Evolutionary conservation across 2,329 filamentous ascomycete genomes (phyloP), one percentile per base, ranked within the genome.

Genomic region (Neoscytalidium dimidiatum): DNA sequence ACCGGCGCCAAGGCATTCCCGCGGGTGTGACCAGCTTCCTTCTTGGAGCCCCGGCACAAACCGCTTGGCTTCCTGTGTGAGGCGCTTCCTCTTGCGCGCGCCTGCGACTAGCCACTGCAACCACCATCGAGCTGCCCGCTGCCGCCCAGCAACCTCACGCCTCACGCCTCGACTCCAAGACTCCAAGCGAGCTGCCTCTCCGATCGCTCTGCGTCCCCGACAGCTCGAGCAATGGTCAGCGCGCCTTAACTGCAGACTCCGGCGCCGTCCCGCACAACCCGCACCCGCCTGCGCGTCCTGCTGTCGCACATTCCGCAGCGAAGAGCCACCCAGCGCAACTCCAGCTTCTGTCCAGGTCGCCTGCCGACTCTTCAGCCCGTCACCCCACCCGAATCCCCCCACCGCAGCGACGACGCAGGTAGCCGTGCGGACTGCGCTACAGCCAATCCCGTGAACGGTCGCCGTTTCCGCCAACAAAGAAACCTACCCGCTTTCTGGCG

Each of bases 271-370:
- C 53, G 31, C 53, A 29, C 8, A 26, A 28, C 53, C 35, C 53
- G 53, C 19, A 7, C 35, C 53, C 53, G 53, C 35, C 52, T 58
- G 53, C 31, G 49, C 49, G 51, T 56, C 19, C 51, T 26, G 51
- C 52, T 41, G 52, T 43, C 53, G 35, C 35, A 58, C 53, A 57
- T 57, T 57, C 53, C 53, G n/a, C 53, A 38, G 53, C 53, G 19
- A 13, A 29, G 21, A 26, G 33, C 51, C 28, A 41, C 31, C 31
- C 31, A 38, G 52, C 35, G 13, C 53, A 58, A 43, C 53, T 43
- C 53, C 53, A 58, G 35, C 53, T 58, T 29, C 53, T 38, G 23
- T 8, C 53, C 35, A 58, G 53, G 53, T 35, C 35, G 23, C 35
- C 53, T 26, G 35, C 53, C 52, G 52, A 29, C 4, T 29, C 29